Evolutionary conservation across 2,329 filamentous ascomycete species (phyloP).

Genomic region (Epichloe elymi): DNA sequence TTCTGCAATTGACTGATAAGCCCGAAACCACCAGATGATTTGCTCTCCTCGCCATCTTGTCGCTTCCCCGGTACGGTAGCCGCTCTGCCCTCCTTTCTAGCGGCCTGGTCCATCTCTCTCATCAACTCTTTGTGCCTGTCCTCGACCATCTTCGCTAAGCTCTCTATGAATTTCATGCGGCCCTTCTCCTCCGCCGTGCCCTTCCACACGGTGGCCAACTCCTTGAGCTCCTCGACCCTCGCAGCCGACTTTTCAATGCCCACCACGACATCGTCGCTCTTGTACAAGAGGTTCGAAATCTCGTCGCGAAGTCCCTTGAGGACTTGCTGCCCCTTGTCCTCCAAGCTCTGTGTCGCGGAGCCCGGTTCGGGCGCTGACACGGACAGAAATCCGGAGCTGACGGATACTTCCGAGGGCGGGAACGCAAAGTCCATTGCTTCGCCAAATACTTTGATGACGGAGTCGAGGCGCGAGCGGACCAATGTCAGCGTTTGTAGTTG

Average conservation of each 20-base stretch:
- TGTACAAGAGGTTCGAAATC: constrained; percentile 52
- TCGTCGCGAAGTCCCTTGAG: constrained; percentile 58
- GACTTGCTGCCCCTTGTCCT: constrained; percentile 80
- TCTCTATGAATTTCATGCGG: constrained; percentile 67
- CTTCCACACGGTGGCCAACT: constrained; percentile 73
- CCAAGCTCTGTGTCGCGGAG: constrained; percentile 49
- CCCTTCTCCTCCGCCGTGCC: constrained; percentile 93
- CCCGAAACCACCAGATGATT: constrained; percentile 39
- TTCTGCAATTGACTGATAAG: constrained; percentile 51
- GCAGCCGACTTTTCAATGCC: constrained; percentile 62
- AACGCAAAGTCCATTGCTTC: constrained; percentile 93
- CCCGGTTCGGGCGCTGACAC: constrained; percentile 75
- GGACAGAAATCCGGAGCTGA: constrained; percentile 75
- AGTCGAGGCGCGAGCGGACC: constrained; percentile 73
- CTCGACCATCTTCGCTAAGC: constrained; percentile 68
- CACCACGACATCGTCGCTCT: constrained; percentile 41
- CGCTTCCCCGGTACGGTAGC: constrained; percentile 16
- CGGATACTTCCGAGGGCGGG: constrained; percentile 73
- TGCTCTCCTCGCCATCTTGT: constrained; percentile 24
- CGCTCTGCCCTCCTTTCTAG: constrained; percentile 21
- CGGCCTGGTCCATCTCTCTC: constrained; percentile 34
- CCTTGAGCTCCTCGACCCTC: constrained; percentile 64
- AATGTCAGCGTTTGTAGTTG: constrained; percentile 72
- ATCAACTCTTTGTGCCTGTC: constrained; percentile 48
- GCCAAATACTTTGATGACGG: constrained; percentile 82